Base-by-base conservation (phyloP, 352 stramenopile species). In the Globisporangium canariense region DNA sequence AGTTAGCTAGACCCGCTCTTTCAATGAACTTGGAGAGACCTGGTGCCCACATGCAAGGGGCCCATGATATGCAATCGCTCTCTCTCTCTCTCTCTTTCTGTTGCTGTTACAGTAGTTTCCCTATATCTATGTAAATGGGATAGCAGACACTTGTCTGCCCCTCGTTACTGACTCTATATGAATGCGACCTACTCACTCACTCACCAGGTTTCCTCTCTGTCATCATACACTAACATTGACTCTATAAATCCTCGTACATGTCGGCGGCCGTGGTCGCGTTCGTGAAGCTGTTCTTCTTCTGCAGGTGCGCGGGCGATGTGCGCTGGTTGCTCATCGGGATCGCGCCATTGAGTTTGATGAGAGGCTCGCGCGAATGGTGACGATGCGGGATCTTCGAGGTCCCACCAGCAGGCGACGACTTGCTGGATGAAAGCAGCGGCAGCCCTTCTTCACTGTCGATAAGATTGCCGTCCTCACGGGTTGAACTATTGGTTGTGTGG, bases 161-260 rank as follows among this genome's bases (percentile, higher is more conserved):
- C 43, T 50, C 43, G 14, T 45, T n/a, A 53, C 20, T 53, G 13
- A 55, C 49, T 55, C 25, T 55, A 30, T 55, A 55, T 14, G 49
- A 20, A 22, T 32, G 22, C 25, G 30, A 36, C 32, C 32, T 8
- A 36, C 32, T 8, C 32, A 36, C 11, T 18, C 14, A 6, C 46
- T 40, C 34, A 40, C 34, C 10, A 3, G 34, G 7, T 13, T 57
- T 10, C 20, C 18, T 43, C 10, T 14, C 25, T 41, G 7, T 20
- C 38, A 11, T 14, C 28, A 36, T 51, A 28, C 16, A 36, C 20
- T 41, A 9, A 22, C 65, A 62, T 28, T 28, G 3, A 34, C 18
- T 60, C 69, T 84, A 87, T 58, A 84, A 60, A 62, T 84, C 75
- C 58, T 88, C 79, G 73, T 88, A 88, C 79, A 88, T 83, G 41